Evolutionary conservation across 225 moss, liverwort and hornwort species (phyloP), one percentile per base, ranked within the genome.

Genomic region (Rhytidiadelphus loreus): DNA sequence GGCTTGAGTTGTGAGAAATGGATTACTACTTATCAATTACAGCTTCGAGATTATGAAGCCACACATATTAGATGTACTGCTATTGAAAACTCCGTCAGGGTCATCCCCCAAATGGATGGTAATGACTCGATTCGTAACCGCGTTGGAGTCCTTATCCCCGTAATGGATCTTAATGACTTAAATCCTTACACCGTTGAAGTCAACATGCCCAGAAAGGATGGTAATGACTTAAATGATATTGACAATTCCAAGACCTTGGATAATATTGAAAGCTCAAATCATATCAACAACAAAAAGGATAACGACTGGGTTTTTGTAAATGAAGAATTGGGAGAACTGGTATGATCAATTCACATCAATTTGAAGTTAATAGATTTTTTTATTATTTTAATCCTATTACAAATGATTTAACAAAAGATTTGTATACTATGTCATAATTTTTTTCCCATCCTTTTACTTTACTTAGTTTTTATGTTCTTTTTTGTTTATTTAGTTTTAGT

Each of bases 41-140:
- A 8, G 9, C 8, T 18, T 17, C 2, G 0, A 0, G 9, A 39
- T 6, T 4, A 2, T 69, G 8, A 22, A 39, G 6, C 5, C 8
- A 5, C 0, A 8, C 2, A 7, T 8, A 0, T 2, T n/a, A n/a
- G n/a, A n/a, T n/a, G n/a, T n/a, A n/a, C 4, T 18, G 1, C 17
- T 32, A 1, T 5, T 25, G 1, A 0, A 23, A 29, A 50, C 1
- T 24, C 25, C 6, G 7, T 56, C 55, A 52, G 3, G 16, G 16
- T 4, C 52, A 58, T 58, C 9, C 39, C 58, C n/a, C n/a, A n/a
- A 0, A 11, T 41, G 17, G 58, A 28, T 26, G 9, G 9, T 41
- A 10, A 37, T 20, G n/a, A 16, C 9, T 59, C 26, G 46, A 46
- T 7, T 46, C 46, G 46, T 46, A 46, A 46, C 7, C 9, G 8